phyloP scores from a whole-genome alignment of 2,329 filamentous ascomycete species.

The Stachybotrys chlorohalonatus region DNA sequence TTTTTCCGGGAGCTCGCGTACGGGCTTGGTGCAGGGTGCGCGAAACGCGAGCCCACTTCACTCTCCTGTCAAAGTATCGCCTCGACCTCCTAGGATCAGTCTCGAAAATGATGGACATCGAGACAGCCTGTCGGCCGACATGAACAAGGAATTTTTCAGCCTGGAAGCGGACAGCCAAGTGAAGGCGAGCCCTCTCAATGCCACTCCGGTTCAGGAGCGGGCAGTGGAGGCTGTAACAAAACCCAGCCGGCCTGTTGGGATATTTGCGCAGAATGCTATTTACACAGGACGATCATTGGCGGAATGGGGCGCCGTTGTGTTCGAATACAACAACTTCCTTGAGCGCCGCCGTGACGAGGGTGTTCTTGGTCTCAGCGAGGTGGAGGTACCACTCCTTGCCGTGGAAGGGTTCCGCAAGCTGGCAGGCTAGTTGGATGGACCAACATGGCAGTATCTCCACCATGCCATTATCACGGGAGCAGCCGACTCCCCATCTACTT shows the following conservation, averaged over 20 bases:
- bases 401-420: conserved; percentile 32
- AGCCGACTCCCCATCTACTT: too few species aligned
- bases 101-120: conserved; percentile 2
- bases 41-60: conserved; percentile 35
- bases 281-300: conserved; percentile 67
- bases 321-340: conserved; percentile 74
- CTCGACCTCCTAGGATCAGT: neutral
- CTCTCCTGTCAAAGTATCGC: conserved; percentile 16
- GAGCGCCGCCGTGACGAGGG: conserved; percentile 69
- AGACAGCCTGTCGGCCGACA: conserved; percentile 2
- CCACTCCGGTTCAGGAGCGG: conserved; percentile 6
- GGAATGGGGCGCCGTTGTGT: conserved; percentile 68
- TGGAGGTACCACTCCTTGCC: conserved; percentile 45
- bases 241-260: conserved; percentile 36
- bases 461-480: too few species aligned
- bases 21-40: conserved; percentile 40
- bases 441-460: too few species aligned
- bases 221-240: conserved; percentile 24
- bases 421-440: conserved; percentile 13
- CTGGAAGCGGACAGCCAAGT: neutral
- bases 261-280: conserved; percentile 37
- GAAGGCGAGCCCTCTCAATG: conserved; percentile 4
- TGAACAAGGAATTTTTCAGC: neutral
- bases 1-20: conserved; percentile 35
- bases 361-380: conserved; percentile 52